Evolutionary conservation across 1,139 yeast species (phyloP).

Genomic region (Hanseniaspora uvarum): DNA sequence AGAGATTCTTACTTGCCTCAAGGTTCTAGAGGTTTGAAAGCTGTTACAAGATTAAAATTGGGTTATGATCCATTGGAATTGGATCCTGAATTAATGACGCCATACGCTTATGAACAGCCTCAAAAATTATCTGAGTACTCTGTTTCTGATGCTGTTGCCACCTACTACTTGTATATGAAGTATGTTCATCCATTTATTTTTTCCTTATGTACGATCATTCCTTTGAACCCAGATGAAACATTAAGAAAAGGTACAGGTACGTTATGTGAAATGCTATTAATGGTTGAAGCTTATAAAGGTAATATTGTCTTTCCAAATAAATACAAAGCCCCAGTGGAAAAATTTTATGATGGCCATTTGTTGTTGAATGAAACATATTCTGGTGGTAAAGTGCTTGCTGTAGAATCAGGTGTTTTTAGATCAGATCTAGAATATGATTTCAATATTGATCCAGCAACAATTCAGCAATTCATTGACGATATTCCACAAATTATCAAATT

Average conservation of each 20-base stretch:
- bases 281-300: slow-evolving; percentile 87
- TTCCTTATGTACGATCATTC: slow-evolving; percentile 89
- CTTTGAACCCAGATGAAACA: slow-evolving; percentile 92
- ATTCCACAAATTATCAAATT: slow-evolving; percentile 69
- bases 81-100: slow-evolving; percentile 97
- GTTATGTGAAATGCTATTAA: slow-evolving; percentile 89
- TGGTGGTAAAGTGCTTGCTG: slow-evolving; percentile 96
- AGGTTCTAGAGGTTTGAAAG: slow-evolving; percentile 96
- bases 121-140: slow-evolving; percentile 90
- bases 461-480: slow-evolving; percentile 68
- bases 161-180: slow-evolving; percentile 89
- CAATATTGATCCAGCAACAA: slow-evolving; percentile 66
- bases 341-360: slow-evolving; percentile 89
- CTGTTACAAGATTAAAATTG: slow-evolving; percentile 89
- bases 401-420: slow-evolving; percentile 95
- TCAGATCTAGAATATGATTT: slow-evolving; percentile 74
- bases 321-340: slow-evolving; percentile 80
- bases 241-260: slow-evolving; percentile 97
- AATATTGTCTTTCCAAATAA: slow-evolving; percentile 81
- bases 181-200: slow-evolving; percentile 96
- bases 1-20: slow-evolving; percentile 96
- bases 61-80: slow-evolving; percentile 95
- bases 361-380: slow-evolving; percentile 94
- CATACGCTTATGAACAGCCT: slow-evolving; percentile 89
- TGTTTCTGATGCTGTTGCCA: slow-evolving; percentile 98